These are phyloP conservation scores for Papilionanthe hybrid DNA, from an alignment of 116 monocot species.

Conservation along the genomic window DNA sequence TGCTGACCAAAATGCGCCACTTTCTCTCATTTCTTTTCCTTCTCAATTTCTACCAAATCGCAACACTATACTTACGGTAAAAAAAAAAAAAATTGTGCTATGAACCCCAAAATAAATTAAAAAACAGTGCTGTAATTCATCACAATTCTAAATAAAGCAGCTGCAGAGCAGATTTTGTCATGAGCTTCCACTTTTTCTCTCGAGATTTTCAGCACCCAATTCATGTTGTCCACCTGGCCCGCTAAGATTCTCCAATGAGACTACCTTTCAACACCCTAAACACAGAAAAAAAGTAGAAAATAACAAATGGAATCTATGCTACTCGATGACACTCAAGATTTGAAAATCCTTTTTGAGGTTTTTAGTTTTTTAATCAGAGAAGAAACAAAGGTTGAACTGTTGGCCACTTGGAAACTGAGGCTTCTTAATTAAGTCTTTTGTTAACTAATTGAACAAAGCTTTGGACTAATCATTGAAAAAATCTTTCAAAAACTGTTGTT, in stretches of 20 bases:
- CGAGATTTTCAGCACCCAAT: neutral
- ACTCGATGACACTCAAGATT: neutral
- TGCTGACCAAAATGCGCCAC: too few species aligned
- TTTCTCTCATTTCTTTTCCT: neutral
- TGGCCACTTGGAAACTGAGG: neutral
- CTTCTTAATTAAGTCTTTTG: neutral
- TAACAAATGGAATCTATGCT: neutral
- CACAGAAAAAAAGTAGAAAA: neutral
- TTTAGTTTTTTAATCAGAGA: neutral
- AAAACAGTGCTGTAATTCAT: neutral
- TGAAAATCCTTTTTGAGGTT: neutral
- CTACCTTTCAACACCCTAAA: neutral
- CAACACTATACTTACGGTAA: neutral
- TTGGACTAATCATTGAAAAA: too few species aligned
- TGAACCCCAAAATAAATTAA: too few species aligned
- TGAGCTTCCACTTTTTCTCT: neutral
- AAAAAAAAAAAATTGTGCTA: too few species aligned
- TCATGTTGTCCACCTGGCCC: neutral
- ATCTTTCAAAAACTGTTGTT: too few species aligned
- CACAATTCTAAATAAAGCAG: neutral
- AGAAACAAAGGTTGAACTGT: neutral
- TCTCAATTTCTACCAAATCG: neutral
- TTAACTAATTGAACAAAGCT: too few species aligned
- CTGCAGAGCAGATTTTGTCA: neutral
- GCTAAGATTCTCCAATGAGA: neutral